Conservation (phyloP, 2,329 filamentous ascomycete genomes). For the Aspergillus novofumigatus region DNA sequence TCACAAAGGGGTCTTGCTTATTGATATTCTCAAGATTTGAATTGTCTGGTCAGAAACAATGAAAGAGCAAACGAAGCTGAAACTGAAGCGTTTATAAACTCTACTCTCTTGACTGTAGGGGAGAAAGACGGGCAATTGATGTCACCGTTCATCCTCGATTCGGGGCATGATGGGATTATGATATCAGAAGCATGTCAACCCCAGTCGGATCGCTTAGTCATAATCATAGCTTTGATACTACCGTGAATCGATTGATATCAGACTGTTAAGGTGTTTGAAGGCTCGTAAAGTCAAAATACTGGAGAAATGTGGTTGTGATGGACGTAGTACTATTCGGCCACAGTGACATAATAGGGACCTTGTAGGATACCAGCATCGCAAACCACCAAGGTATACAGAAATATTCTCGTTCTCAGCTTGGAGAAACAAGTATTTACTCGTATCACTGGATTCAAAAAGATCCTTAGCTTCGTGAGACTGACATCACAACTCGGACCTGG, state of each 20-base stretch:
- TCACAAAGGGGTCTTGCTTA: not conserved
- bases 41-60: not conserved
- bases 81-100: not conserved
- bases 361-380: too few relatives aligned
- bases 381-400: too few relatives aligned
- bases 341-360: too few relatives aligned
- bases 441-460: too few relatives aligned
- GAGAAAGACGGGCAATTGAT: slow-evolving; percentile 2
- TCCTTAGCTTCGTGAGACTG: too few relatives aligned
- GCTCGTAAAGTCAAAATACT: not conserved
- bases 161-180: slow-evolving; percentile 10
- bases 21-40: not conserved
- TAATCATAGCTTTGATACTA: too few relatives aligned
- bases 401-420: not conserved
- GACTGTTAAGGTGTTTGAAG: too few relatives aligned
- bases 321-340: not conserved
- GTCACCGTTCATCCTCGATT: slow-evolving; percentile 1
- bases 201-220: not conserved
- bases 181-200: slow-evolving; percentile 6
- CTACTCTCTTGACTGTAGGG: too few relatives aligned
- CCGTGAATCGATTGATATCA: not conserved
- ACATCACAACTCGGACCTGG: too few relatives aligned
- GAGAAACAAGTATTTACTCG: not conserved
- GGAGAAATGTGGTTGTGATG: not conserved
- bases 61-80: not conserved